Conservation (phyloP, 768 basidiomycete species). For the Neoboletus magnificus region DNA sequence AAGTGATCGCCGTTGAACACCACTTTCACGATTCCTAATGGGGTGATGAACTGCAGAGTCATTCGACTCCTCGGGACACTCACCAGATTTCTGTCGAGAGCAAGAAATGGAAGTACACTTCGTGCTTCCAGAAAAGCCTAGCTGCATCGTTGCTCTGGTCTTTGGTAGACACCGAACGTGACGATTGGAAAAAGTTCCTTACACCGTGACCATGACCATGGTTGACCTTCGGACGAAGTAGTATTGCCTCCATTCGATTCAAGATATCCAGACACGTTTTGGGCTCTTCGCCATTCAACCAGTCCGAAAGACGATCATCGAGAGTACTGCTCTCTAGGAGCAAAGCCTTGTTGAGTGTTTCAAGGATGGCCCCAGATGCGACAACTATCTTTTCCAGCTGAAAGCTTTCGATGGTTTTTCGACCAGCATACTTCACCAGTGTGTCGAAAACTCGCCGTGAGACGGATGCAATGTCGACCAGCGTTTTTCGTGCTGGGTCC, state of each 20-base stretch:
- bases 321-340: not conserved
- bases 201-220: not conserved
- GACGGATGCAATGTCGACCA: conserved; percentile 4
- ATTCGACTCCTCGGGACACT: not conserved
- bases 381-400: conserved; percentile 5
- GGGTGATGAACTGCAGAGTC: not conserved
- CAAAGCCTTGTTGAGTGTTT: not conserved
- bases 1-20: not conserved
- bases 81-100: conserved; percentile 5
- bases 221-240: not conserved
- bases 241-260: conserved; percentile 7
- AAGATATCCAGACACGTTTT: not conserved
- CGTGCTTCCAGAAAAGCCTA: not conserved
- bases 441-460: not conserved
- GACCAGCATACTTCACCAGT: not conserved
- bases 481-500: not conserved
- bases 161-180: not conserved
- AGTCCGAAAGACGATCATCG: conserved; percentile 8
- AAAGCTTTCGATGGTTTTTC: conserved; percentile 1
- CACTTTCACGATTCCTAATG: conserved; percentile 2
- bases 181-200: not conserved
- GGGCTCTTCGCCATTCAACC: conserved; percentile 7
- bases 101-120: not conserved
- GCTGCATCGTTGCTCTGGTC: conserved; percentile 3
- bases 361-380: not conserved